Evolutionary conservation across 345 rosid species (phyloP), one percentile per base, ranked within the genome.

Genomic region (Raphanus raphanistrum): DNA sequence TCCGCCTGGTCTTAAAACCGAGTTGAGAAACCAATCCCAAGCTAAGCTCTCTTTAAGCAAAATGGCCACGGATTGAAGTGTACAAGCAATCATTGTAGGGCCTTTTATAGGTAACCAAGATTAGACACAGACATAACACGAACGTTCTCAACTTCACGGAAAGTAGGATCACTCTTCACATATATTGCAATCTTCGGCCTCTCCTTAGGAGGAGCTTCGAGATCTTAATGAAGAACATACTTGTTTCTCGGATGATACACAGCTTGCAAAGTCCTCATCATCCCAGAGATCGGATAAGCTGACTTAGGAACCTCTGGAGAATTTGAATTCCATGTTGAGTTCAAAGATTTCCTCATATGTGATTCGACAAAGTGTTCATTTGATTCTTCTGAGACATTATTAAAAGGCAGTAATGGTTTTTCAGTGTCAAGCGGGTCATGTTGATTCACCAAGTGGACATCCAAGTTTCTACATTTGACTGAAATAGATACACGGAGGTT

Each of bases 21-120:
- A n/a, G 74, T 91, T 93, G 70, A 93, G 82, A 48, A 93, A 91
- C 98, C 98, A 93, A 81, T 93, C 98, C 98, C 98, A 93, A 4
- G 86, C 87, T 25, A 90, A 93, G 59, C 91, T 91, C 25, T 91
- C 91, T 77, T 28, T 88, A 57, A 91, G 76, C 85, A 93, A 81
- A 81, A 93, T 75, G 2, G 95, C 86, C 2, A 93, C 98, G 5
- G 92, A 95, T 33, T 93, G 91, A 74, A 93, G 95, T 1, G 98
- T 93, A 68, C 90, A 91, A 71, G 88, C 86, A 13, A 91, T 93
- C 98, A 91, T 91, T 0, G 98, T 93, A 28, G 97, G 98, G 2
- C 95, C 97, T 28, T 66, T 90, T 84, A 38, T 93, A 93, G 31
- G 98, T 93, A 31, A 93, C 21, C 97, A 62, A 93, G 54, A 84